A percentile compares a stretch with the other conserved stretches of the same genome.
These are phyloP conservation scores for Fistulinella cinereoalba DNA, from an alignment of 1,284 basidiomycete genomes.

Conservation along the genomic window DNA sequence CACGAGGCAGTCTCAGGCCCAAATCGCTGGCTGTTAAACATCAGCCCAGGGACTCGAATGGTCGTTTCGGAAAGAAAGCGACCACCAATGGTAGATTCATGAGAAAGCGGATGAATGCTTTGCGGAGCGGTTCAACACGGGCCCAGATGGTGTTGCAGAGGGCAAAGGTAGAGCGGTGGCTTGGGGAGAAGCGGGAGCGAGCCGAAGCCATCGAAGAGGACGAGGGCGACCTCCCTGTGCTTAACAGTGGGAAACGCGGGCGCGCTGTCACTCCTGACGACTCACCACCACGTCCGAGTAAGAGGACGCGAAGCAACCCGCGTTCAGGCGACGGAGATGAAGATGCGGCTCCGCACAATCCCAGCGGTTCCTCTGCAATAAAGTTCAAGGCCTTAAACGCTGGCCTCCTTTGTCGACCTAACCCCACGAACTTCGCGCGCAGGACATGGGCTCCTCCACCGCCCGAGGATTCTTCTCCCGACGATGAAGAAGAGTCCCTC, in stretches of 20 bases:
- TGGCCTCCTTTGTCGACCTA: constrained; percentile 34
- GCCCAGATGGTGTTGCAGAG: constrained; percentile 42
- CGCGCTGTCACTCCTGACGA: constrained; percentile 22
- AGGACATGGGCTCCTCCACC: constrained; percentile 36
- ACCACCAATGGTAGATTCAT: constrained; percentile 49
- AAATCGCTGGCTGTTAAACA: constrained; percentile 47
- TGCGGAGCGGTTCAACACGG: constrained; percentile 33
- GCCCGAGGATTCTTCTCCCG: constrained; percentile 32
- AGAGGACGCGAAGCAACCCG: constrained; percentile 24
- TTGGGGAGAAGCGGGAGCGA: constrained; percentile 28
- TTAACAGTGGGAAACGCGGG: constrained; percentile 25
- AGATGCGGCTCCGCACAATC: constrained; percentile 28
- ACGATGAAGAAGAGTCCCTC: constrained; percentile 40
- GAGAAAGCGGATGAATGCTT: constrained; percentile 36
- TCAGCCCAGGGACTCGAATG: constrained; percentile 50
- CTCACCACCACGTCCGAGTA: constrained; percentile 24
- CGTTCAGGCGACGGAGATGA: constrained; percentile 29
- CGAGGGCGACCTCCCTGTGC: constrained; percentile 12
- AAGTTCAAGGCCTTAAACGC: constrained; percentile 35
- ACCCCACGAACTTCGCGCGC: constrained; percentile 34
- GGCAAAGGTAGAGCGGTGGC: constrained; percentile 38
- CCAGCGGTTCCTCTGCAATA: constrained; percentile 24
- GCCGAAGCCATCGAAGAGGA: constrained; percentile 22
- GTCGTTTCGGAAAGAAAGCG: constrained; percentile 50
- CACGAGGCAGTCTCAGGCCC: constrained; percentile 34